Evolutionary conservation across 129 eudicot genomes (phyloP).

Genomic region (Dittrichia graveolens): DNA sequence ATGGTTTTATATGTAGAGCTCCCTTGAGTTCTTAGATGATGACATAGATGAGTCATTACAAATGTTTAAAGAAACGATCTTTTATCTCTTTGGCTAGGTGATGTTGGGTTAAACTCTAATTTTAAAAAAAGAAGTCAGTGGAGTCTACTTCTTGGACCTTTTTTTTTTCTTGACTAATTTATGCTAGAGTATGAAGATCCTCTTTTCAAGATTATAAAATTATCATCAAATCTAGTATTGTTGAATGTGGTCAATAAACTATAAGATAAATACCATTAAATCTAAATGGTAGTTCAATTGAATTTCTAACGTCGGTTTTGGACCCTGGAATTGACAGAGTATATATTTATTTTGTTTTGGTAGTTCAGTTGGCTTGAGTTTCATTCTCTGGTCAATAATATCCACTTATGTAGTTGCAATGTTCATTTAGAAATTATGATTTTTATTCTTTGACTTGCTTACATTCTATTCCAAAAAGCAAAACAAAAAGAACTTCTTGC

Average conservation of each 20-base stretch:
- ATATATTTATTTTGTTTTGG: background rate
- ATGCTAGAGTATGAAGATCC: background rate
- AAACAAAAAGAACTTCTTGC: background rate
- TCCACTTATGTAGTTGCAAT: background rate
- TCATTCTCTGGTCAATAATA: background rate
- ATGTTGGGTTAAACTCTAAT: background rate
- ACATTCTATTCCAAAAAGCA: background rate
- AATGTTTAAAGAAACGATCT: background rate
- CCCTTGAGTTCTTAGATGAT: background rate
- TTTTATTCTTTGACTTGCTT: conserved; percentile 6
- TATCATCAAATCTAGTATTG: background rate
- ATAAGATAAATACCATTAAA: background rate
- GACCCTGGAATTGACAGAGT: background rate
- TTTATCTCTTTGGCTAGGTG: conserved; percentile 10
- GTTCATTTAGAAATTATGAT: background rate
- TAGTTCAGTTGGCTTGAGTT: background rate
- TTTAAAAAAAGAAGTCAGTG: background rate
- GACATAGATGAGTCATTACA: background rate
- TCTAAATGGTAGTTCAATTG: background rate
- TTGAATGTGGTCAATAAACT: conserved; percentile 1
- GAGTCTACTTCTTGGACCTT: background rate
- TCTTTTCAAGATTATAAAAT: background rate
- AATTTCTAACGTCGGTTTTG: background rate
- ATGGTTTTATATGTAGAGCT: conserved; percentile 15
- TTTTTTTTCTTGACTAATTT: background rate